Conservation (phyloP, 208 protist genomes). For the Leishmania aethiopica region DNA sequence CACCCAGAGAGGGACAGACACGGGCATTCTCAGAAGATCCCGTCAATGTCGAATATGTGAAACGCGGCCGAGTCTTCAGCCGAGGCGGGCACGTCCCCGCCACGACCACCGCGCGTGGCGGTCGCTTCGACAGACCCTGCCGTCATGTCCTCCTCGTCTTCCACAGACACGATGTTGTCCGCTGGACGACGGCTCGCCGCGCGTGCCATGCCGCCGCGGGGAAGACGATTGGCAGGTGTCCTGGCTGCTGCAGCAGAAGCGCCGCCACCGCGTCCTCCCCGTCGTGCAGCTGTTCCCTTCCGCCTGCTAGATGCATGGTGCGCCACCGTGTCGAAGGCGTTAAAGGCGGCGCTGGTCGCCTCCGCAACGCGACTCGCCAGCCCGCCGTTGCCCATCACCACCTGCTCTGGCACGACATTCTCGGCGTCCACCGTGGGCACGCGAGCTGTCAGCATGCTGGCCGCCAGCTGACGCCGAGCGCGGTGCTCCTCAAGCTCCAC, state of each 20-base stretch:
- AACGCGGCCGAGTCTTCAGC: constrained; percentile 17
- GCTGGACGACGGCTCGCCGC: neutral
- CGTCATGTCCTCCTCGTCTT: neutral
- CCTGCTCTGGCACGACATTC: constrained; percentile 42
- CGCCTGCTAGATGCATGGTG: constrained; percentile 39
- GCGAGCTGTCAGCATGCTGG: constrained; percentile 35
- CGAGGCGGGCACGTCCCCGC: neutral
- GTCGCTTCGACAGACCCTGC: neutral
- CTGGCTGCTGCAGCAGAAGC: neutral
- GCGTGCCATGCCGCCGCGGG: neutral
- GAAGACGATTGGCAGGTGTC: neutral
- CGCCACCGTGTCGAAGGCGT: constrained; percentile 61
- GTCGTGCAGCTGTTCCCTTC: constrained; percentile 27
- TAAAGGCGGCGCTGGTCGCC: constrained; percentile 33
- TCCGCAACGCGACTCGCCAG: constrained; percentile 6
- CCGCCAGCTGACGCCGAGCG: constrained; percentile 19
- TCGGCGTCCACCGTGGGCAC: constrained; percentile 55
- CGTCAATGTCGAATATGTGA: constrained; percentile 79
- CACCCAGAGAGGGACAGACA: neutral
- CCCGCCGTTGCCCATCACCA: constrained; percentile 20
- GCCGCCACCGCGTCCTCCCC: constrained; percentile 8
- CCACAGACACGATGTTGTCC: neutral
- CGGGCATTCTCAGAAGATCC: constrained; percentile 51
- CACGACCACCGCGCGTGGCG: neutral
- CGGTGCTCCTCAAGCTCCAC: constrained; percentile 43